Evolutionary conservation across 2,329 filamentous ascomycete genomes (phyloP).

Genomic region (Arthrobotrys conoides): DNA sequence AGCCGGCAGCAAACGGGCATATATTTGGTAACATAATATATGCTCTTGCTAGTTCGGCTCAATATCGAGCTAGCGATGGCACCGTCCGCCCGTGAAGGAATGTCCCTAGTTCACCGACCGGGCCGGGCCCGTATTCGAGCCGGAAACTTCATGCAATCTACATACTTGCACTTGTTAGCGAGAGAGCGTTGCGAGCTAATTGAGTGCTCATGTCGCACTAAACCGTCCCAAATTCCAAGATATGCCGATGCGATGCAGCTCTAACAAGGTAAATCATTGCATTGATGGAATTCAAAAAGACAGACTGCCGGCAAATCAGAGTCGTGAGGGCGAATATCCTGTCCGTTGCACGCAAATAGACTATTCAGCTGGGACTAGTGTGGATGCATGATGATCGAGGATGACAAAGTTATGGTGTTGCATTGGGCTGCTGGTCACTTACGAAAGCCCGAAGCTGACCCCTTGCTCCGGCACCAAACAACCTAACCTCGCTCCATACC

Average conservation of each 20-base stretch:
- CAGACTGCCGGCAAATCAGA: not conserved
- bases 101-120: slow-evolving; percentile 24
- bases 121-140: slow-evolving; percentile 49
- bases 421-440: not conserved
- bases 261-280: not conserved
- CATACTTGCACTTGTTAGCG: not conserved
- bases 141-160: slow-evolving; percentile 33
- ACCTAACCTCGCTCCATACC: not conserved
- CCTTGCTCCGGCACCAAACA: slow-evolving; percentile 23
- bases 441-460: slow-evolving; percentile 10
- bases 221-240: slow-evolving; percentile 14
- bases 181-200: slow-evolving; percentile 4
- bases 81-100: slow-evolving; percentile 15
- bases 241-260: slow-evolving; percentile 4
- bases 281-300: slow-evolving; percentile 1
- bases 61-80: slow-evolving; percentile 4
- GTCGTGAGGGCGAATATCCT: not conserved
- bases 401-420: not conserved
- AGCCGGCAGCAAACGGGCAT: slow-evolving; percentile 46
- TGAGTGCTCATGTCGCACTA: slow-evolving; percentile 13
- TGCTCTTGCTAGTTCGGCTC: not conserved
- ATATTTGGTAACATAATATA: slow-evolving; percentile 49
- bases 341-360: not conserved
- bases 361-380: not conserved
- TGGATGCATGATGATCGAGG: slow-evolving; percentile 2